Conservation (phyloP, 1,284 basidiomycete genomes). For the Trichosporon faecale region DNA sequence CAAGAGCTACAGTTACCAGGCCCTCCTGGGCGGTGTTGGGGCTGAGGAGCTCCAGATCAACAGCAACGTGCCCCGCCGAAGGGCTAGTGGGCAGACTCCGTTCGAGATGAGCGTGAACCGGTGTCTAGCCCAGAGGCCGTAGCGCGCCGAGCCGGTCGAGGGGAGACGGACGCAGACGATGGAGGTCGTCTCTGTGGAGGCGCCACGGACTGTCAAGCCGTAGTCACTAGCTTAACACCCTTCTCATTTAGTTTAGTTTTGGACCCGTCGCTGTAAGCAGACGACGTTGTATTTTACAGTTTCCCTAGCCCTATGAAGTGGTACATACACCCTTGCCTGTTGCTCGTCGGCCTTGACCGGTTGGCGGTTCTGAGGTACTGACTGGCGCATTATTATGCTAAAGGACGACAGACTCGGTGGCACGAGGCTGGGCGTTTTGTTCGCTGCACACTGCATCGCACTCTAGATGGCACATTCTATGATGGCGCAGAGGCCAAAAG, state of each 20-base stretch:
- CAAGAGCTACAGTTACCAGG: slow-evolving; percentile 14
- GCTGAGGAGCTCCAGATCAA: slow-evolving; percentile 5
- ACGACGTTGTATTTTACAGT: not conserved
- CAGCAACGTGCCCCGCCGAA: slow-evolving; percentile 1
- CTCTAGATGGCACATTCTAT: too few species aligned
- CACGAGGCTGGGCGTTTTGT: too few species aligned
- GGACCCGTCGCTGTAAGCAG: not conserved
- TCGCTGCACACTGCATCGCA: too few species aligned
- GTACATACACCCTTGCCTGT: too few species aligned
- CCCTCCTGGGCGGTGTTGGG: slow-evolving; percentile 10
- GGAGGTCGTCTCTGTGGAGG: too few species aligned
- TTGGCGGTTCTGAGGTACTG: too few species aligned
- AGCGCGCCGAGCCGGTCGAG: not conserved
- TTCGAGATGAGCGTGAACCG: slow-evolving; percentile 45
- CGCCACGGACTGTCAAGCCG: not conserved
- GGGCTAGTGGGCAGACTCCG: slow-evolving; percentile 34
- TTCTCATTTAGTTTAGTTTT: not conserved
- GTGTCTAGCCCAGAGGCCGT: slow-evolving; percentile 41
- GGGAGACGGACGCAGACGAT: too few species aligned
- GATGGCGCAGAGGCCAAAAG: too few species aligned
- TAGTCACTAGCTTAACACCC: not conserved
- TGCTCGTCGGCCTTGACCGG: too few species aligned
- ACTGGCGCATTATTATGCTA: too few species aligned
- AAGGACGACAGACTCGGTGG: too few species aligned
- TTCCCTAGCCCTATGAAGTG: not conserved